These are phyloP conservation scores for Pelargonium myrrhifolium DNA, from an alignment of 441 rosid genomes.

Conservation along the genomic window DNA sequence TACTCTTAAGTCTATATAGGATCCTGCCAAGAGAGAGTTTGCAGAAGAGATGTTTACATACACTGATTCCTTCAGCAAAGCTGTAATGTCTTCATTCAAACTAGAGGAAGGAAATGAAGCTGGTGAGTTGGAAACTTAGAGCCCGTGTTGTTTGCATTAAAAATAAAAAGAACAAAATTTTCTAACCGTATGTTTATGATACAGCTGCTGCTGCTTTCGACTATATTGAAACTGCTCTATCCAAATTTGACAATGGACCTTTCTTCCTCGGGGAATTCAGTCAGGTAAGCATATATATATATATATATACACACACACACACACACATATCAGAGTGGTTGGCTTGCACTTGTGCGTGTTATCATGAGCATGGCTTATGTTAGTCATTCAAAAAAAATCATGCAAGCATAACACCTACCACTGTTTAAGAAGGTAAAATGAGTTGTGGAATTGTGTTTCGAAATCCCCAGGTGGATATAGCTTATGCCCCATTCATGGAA, in stretches of 20 bases:
- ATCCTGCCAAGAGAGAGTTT: conserved; percentile 48
- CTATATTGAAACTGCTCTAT: conserved; percentile 51
- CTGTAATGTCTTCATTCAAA: conserved; percentile 38
- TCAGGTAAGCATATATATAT: conserved; percentile 35
- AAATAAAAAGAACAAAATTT: neutral
- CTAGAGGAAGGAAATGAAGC: conserved; percentile 46
- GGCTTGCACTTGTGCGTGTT: neutral
- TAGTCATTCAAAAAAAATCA: neutral
- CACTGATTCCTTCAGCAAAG: conserved; percentile 42
- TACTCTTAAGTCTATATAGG: conserved; percentile 29
- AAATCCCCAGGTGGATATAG: conserved; percentile 51
- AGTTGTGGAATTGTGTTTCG: neutral
- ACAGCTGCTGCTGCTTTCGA: conserved; percentile 55
- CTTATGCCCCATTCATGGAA: conserved; percentile 68
- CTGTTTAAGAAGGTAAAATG: neutral
- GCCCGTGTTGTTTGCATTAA: conserved; percentile 8
- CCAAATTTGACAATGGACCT: conserved; percentile 56
- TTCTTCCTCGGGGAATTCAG: conserved; percentile 71
- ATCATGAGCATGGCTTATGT: neutral
- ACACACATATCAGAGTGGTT: no score
- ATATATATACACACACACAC: no score
- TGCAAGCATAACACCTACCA: neutral
- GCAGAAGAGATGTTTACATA: conserved; percentile 60
- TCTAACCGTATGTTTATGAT: conserved; percentile 1
- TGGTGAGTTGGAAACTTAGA: conserved; percentile 30